Percentiles rank a stretch among this genome's conserved stretches.
phyloP scores from a whole-genome alignment of 352 stramenopile genomes.

The Aphanomyces cochlioides region DNA sequence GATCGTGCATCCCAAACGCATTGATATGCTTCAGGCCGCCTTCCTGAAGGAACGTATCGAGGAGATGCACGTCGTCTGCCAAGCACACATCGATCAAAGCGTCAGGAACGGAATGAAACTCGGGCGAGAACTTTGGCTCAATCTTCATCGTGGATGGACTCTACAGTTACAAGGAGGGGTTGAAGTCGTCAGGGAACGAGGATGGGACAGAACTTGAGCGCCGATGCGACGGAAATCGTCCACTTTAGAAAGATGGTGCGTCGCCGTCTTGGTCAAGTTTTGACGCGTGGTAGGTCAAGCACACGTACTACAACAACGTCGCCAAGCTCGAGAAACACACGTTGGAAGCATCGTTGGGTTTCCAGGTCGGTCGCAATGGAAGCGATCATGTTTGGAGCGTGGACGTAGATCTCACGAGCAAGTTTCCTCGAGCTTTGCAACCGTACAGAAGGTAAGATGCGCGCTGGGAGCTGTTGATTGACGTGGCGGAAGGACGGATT shows the following conservation, averaged over 20 bases:
- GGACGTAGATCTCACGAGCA: constrained; percentile 55
- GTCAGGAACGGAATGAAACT: constrained; percentile 17
- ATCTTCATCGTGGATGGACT: background rate
- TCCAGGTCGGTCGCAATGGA: constrained; percentile 44
- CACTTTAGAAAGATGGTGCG: constrained; percentile 58
- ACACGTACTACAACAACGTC: constrained; percentile 53
- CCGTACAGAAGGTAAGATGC: constrained; percentile 43
- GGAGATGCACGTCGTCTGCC: constrained; percentile 14
- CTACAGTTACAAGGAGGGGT: background rate
- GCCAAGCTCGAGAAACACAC: constrained; percentile 44
- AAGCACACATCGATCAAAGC: constrained; percentile 22
- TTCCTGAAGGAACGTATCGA: constrained; percentile 22
- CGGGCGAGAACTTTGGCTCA: background rate
- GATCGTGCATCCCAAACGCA: constrained; percentile 18
- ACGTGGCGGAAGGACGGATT: constrained; percentile 30
- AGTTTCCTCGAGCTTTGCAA: constrained; percentile 75
- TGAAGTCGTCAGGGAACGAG: background rate
- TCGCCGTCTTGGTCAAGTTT: background rate
- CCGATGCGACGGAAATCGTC: constrained; percentile 29
- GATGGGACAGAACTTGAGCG: constrained; percentile 30
- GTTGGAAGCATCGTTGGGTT: constrained; percentile 40
- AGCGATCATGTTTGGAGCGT: background rate
- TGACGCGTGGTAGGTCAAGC: constrained; percentile 36
- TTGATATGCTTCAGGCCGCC: constrained; percentile 19
- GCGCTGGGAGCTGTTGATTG: background rate